phyloP scores from a whole-genome alignment of 116 monocot species.

The Phalaenopsis hybrid region DNA sequence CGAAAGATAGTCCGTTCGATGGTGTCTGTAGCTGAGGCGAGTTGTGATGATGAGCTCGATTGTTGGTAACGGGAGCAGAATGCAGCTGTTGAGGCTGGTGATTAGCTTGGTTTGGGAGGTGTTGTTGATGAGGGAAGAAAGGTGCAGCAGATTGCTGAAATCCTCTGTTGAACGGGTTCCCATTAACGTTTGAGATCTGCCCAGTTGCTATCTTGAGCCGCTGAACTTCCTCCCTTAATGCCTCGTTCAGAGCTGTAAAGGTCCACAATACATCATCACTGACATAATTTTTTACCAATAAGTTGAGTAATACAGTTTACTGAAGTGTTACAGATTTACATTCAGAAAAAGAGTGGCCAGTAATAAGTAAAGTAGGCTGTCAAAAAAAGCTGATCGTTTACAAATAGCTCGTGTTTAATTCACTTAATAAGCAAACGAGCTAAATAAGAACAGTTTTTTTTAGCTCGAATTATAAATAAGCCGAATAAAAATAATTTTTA shows the following conservation, averaged over 20 bases:
- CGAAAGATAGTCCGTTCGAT: neutral
- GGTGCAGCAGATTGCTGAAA: conserved; percentile 6
- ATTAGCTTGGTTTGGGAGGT: neutral
- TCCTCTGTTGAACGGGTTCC: conserved; percentile 13
- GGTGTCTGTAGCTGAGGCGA: neutral
- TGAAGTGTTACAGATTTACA: no score
- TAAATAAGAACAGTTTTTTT: no score
- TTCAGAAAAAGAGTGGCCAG: no score
- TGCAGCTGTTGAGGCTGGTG: conserved; percentile 23
- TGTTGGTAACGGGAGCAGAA: neutral
- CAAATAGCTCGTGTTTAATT: no score
- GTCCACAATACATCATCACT: neutral
- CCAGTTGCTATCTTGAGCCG: conserved; percentile 73
- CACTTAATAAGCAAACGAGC: no score
- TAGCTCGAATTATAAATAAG: no score
- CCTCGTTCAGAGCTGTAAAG: conserved; percentile 66
- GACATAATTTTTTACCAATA: no score
- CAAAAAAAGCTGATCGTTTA: no score
- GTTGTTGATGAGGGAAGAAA: conserved; percentile 15
- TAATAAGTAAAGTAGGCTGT: no score
- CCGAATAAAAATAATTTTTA: no score
- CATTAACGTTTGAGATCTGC: conserved; percentile 39
- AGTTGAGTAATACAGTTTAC: no score
- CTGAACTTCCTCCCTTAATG: conserved; percentile 76
- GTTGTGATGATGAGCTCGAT: conserved; percentile 1